phyloP scores from a whole-genome alignment of 768 basidiomycete genomes.

The Hygrophoropsis aurantiaca region DNA sequence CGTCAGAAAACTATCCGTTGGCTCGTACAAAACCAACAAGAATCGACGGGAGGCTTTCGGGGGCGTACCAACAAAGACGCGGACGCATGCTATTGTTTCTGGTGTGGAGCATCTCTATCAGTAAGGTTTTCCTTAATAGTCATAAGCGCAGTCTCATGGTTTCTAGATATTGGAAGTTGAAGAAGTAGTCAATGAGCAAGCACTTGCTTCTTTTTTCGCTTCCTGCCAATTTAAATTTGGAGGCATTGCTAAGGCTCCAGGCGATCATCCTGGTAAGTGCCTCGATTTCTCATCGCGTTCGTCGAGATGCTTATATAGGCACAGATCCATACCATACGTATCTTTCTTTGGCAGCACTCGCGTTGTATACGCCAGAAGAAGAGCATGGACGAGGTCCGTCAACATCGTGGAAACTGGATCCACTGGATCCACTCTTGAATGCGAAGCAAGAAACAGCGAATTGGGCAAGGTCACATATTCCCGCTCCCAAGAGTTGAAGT shows the following conservation, averaged over 20 bases:
- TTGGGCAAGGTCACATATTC: conserved; percentile 68
- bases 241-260: conserved; percentile 83
- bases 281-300: neutral
- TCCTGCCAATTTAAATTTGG: conserved; percentile 86
- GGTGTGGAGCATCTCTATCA: conserved; percentile 81
- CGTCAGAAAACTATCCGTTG: conserved; percentile 65
- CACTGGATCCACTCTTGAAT: conserved; percentile 72
- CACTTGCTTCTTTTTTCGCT: conserved; percentile 64
- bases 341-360: conserved; percentile 77
- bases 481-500: conserved; percentile 16
- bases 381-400: conserved; percentile 19
- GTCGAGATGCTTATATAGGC: neutral
- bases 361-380: conserved; percentile 53
- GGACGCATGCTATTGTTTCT: conserved; percentile 97
- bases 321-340: conserved; percentile 96
- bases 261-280: conserved; percentile 69
- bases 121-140: conserved; percentile 40
- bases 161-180: conserved; percentile 66
- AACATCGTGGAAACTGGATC: conserved; percentile 55
- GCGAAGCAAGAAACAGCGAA: conserved; percentile 59
- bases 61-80: conserved; percentile 86
- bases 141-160: neutral
- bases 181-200: conserved; percentile 53
- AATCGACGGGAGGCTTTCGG: conserved; percentile 72
- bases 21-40: conserved; percentile 70